Percentiles rank a stretch among this genome's conserved stretches.
phyloP scores from a whole-genome alignment of 1,284 basidiomycete species.

The Jaminaea rosea region DNA sequence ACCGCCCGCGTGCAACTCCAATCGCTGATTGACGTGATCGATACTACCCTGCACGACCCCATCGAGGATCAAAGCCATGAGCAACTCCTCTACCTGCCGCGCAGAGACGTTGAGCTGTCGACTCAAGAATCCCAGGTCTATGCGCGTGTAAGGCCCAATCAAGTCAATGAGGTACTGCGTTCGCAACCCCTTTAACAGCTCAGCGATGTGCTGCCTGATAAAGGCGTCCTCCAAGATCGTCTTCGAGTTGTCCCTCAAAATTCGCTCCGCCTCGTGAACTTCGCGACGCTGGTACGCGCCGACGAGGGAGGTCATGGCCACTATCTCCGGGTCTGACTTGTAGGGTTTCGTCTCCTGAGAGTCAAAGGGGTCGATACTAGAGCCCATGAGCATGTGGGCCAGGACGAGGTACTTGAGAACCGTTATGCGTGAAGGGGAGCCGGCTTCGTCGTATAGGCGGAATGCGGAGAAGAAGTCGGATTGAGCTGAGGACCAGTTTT shows the following conservation, averaged over 20 bases:
- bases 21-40: constrained; percentile 83
- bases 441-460: constrained; percentile 95
- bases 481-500: constrained; percentile 90
- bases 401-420: constrained; percentile 97
- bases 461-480: constrained; percentile 99
- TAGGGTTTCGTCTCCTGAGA: constrained; percentile 99
- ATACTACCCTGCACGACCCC: constrained; percentile 89
- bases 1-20: constrained; percentile 64
- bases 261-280: constrained; percentile 90
- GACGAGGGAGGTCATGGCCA: constrained; percentile 94
- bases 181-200: constrained; percentile 79
- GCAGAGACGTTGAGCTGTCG: constrained; percentile 83
- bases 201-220: constrained; percentile 86
- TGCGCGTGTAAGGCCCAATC: constrained; percentile 88
- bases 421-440: constrained; percentile 89
- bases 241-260: constrained; percentile 76
- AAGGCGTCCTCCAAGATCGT: constrained; percentile 94
- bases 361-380: constrained; percentile 97
- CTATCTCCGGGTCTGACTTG: constrained; percentile 90
- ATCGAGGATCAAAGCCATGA: constrained; percentile 87
- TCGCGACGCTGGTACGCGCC: constrained; percentile 91
- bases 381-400: constrained; percentile 95
- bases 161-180: constrained; percentile 95
- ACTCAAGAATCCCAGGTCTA: constrained; percentile 82
- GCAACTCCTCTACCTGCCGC: constrained; percentile 80